Evolutionary conservation across 305 asterid genomes (phyloP), one percentile per base, ranked within the genome.

Genomic region (Salvia sclarea): DNA sequence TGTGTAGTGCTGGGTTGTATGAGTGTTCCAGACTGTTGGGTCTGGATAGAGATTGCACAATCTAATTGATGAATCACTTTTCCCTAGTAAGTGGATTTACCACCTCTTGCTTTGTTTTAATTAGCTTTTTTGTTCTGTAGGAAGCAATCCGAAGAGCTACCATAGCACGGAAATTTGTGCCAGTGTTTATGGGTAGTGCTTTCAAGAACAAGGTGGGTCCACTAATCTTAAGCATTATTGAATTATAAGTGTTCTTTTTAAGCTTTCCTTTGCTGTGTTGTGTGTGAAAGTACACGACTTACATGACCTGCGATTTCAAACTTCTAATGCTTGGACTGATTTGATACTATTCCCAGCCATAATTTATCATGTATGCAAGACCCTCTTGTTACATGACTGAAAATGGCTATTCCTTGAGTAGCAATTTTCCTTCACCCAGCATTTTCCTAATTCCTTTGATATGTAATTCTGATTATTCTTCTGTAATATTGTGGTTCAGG

Each of bases 131-230:
- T 69, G 35, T 61, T 78, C 71, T 65, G 67, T 87, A 95, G 99
- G 97, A 82, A 68, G 99, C 98, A 40, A 88, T 95, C 50, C 77
- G 99, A 60, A 89, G 99, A 86, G 96, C 98, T 60, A 91, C 99
- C 59, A 57, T 92, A 66, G 83, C 95, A 21, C 86, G 88, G 48
- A 89, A 88, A 66, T 95, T 95, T 83, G 95, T 95, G 69, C 99
- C 99, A 5, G 91, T 95, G 48, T 95, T 91, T 76, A 95, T 95
- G 99, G 99, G 99, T 30, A 95, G 99, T 84, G 99, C 99, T 64
- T 91, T 95, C 76, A 95, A 95, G 84, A 95, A 95, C 83, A 95
- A 95, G 97, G 99, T 95, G 43, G 33, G 62, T 52, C 55, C 71
- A 64, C 58, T 76, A 53, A 33, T 73, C 31, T 63, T 47, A 5